phyloP scores from a whole-genome alignment of 73 alveolate genomes.

The Diophrys appendiculata region DNA sequence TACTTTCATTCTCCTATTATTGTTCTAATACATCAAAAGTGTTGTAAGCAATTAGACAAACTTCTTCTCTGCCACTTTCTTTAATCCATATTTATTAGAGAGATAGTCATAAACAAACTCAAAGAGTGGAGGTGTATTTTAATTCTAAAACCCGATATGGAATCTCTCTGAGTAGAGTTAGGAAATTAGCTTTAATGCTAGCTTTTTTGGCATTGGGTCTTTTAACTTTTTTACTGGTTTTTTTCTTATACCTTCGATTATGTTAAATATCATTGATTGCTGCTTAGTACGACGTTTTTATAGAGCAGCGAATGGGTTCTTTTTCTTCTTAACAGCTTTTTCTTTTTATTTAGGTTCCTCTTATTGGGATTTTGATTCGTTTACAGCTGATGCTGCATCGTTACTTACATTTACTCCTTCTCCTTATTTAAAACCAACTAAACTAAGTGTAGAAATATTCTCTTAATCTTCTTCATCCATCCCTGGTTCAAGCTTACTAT shows the following conservation, averaged over 20 bases:
- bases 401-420: too few species aligned
- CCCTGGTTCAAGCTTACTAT: too few species aligned
- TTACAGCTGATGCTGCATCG: too few species aligned
- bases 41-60: constrained; percentile 3
- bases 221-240: not conserved
- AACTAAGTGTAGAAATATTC: too few species aligned
- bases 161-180: not conserved
- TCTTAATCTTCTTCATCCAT: too few species aligned
- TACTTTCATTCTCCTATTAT: not conserved
- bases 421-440: too few species aligned
- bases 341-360: too few species aligned
- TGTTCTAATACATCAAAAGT: not conserved
- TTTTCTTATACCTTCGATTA: constrained; percentile 2
- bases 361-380: too few species aligned
- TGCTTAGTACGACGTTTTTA: too few species aligned
- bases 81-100: constrained; percentile 22
- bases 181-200: not conserved
- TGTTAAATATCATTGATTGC: too few species aligned
- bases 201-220: not conserved
- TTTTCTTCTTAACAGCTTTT: too few species aligned
- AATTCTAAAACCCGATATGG: not conserved
- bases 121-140: not conserved
- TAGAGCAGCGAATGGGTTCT: too few species aligned
- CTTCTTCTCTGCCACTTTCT: constrained; percentile 5
- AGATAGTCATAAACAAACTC: constrained; percentile 21